Evolutionary conservation across 768 basidiomycete species (phyloP), one percentile per base, ranked within the genome.

Genomic region (Coprinellus micaceus): DNA sequence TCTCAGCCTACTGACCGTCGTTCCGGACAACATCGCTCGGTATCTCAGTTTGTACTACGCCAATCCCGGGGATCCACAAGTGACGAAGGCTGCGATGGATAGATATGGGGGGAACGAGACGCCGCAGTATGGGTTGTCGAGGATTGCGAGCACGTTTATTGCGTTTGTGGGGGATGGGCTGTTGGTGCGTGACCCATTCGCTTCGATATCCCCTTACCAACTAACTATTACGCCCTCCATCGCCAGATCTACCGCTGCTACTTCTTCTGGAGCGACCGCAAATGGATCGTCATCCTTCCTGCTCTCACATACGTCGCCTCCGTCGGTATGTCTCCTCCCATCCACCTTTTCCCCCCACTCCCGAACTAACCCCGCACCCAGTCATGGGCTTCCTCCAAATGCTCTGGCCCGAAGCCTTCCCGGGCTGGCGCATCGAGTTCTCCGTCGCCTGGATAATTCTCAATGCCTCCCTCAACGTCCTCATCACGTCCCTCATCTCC

Each of bases 381-480:
- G 56, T 57, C 1, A 57, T 57, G 56, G 56, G 56, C 10, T 28
- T 57, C 15, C 28, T 57, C 11, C 56, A 57, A 29, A 57, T 57
- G 56, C 56, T 57, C 1, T 57, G 56, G 56, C 10, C 29, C 22
- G 48, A 41, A 4, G 41, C 30, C 2, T 57, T 51, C 29, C 49
- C 56, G 3, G 56, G 39, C 5, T 57, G 56, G 56, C 19, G 28
- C 2, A 57, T 57, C 49, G 56, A 57, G 19, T 57, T 29, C 26
- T 51, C 48, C 5, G 56, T 57, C 2, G 56, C 56, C 6, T 57
- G 56, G 56, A 57, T 57, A 15, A 43, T 49, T 1, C 56, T 57
- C 19, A 57, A 50, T 29, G 56, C 56, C 4, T 28, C 49, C 4
- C 40, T 57, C 1, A 57, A 52, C 21, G 56, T 45, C 39, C 39